These are phyloP conservation scores for Cercospora sp. DNA, from an alignment of 2,329 filamentous ascomycete genomes.

Conservation along the genomic window DNA sequence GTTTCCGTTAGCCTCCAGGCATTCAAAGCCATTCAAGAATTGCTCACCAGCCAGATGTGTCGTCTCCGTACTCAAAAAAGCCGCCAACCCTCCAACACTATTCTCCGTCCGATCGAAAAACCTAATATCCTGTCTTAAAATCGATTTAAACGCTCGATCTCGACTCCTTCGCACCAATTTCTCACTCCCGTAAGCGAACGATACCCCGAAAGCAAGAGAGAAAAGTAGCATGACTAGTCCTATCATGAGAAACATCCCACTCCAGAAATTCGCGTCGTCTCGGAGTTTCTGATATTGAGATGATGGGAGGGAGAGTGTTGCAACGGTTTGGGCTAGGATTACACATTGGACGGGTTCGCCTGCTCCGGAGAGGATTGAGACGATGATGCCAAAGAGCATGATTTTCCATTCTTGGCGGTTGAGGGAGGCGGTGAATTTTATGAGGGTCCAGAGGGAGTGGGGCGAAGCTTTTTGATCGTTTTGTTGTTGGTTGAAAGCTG, in stretches of 20 bases:
- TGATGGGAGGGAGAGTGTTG: conserved; percentile 62
- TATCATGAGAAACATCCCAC: conserved; percentile 56
- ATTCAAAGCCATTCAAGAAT: neutral
- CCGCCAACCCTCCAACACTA: conserved; percentile 45
- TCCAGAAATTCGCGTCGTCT: conserved; percentile 50
- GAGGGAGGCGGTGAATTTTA: conserved; percentile 75
- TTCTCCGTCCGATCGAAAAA: conserved; percentile 71
- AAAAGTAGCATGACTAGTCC: conserved; percentile 40
- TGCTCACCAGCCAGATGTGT: conserved; percentile 47
- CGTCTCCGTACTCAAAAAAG: conserved; percentile 48
- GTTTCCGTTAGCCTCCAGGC: neutral
- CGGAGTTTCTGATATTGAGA: conserved; percentile 41
- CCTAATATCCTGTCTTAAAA: conserved; percentile 84
- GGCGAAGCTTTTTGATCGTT: neutral
- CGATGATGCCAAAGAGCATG: conserved; percentile 73
- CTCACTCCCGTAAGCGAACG: conserved; percentile 80
- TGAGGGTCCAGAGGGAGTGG: conserved; percentile 70
- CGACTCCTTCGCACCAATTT: conserved; percentile 77
- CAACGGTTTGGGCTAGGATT: conserved; percentile 84
- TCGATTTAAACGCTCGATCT: conserved; percentile 74
- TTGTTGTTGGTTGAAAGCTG: neutral
- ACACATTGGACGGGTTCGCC: conserved; percentile 74
- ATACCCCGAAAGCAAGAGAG: conserved; percentile 60
- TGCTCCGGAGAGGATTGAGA: conserved; percentile 72
- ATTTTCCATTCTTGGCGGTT: conserved; percentile 68